Percentiles rank a stretch among this genome's conserved stretches.
Evolutionary conservation across 2,329 filamentous ascomycete genomes (phyloP).

Genomic region (Colletotrichum tropicicola): DNA sequence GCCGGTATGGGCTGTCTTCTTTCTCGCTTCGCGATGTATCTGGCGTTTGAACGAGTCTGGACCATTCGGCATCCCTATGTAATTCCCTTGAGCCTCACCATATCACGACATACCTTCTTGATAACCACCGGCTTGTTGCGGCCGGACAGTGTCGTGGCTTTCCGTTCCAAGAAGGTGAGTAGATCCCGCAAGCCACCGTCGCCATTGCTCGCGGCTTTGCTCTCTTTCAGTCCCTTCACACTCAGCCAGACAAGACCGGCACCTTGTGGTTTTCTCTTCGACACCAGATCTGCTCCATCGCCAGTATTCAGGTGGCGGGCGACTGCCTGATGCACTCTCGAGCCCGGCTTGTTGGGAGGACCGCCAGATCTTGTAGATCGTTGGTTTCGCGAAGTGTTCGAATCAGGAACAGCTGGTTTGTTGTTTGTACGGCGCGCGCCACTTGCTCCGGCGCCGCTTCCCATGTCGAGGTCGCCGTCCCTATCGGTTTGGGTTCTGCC

Average conservation of each 20-base stretch:
- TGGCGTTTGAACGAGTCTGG: slow-evolving; percentile 43
- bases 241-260: slow-evolving; percentile 44
- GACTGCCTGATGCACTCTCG: slow-evolving; percentile 33
- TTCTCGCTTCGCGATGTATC: slow-evolving; percentile 41
- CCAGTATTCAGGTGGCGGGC: slow-evolving; percentile 29
- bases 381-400: slow-evolving; percentile 40
- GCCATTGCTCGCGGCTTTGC: slow-evolving; percentile 72
- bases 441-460: slow-evolving; percentile 36
- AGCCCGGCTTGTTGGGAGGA: slow-evolving; percentile 21
- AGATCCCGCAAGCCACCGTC: slow-evolving; percentile 74
- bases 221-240: slow-evolving; percentile 72
- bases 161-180: slow-evolving; percentile 75
- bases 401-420: slow-evolving; percentile 37
- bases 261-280: slow-evolving; percentile 29
- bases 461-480: slow-evolving; percentile 71
- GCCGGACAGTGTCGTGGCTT: slow-evolving; percentile 61
- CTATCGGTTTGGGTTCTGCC: slow-evolving; percentile 53
- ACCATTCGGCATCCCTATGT: slow-evolving; percentile 43
- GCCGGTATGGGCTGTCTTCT: slow-evolving; percentile 47
- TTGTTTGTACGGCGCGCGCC: slow-evolving; percentile 43
- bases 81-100: slow-evolving; percentile 39
- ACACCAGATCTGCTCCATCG: slow-evolving; percentile 26
- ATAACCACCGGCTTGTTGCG: slow-evolving; percentile 66
- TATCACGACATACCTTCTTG: slow-evolving; percentile 76
- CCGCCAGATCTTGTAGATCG: slow-evolving; percentile 38